A percentile compares a stretch with the other conserved stretches of the same genome.
phyloP scores from a whole-genome alignment of 2,329 filamentous ascomycete genomes.

The Alternaria longipes region DNA sequence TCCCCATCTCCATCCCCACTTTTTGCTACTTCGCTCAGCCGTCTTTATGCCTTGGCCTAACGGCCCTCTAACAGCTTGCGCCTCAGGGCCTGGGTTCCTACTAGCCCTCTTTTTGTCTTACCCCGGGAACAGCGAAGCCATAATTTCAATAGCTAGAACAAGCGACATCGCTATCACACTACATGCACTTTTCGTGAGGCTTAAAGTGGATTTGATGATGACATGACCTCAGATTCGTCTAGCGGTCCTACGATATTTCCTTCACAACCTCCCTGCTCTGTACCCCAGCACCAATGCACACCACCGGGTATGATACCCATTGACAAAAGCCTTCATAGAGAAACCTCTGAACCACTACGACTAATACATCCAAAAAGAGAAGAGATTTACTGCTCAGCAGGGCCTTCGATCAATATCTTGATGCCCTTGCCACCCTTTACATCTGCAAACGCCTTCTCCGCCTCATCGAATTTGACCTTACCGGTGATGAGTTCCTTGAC shows the following conservation, averaged over 20 bases:
- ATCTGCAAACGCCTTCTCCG: conserved; percentile 85
- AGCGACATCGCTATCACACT: not conserved
- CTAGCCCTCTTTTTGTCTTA: not conserved
- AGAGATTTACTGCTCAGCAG: conserved; percentile 30
- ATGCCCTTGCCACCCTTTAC: conserved; percentile 86
- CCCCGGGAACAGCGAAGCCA: not conserved
- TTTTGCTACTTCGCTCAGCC: not conserved
- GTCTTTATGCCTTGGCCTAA: not conserved
- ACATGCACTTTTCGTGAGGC: not conserved
- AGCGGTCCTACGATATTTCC: not conserved
- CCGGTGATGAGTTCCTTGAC: conserved; percentile 82
- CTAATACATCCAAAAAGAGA: not conserved
- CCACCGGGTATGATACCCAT: not conserved
- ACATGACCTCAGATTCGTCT: not conserved
- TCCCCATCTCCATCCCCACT: not conserved
- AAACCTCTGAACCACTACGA: not conserved
- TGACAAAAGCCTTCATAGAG: not conserved
- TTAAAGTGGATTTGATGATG: not conserved
- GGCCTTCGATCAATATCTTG: conserved; percentile 65
- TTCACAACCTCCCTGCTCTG: not conserved
- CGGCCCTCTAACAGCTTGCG: not conserved
- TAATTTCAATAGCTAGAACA: not conserved
- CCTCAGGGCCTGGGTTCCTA: not conserved
- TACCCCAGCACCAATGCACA: not conserved
- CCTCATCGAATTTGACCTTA: conserved; percentile 80